Percentiles rank a stretch among this genome's conserved stretches.
Conservation (phyloP, 805 yeast species). For the Kazachstania taianensis region DNA sequence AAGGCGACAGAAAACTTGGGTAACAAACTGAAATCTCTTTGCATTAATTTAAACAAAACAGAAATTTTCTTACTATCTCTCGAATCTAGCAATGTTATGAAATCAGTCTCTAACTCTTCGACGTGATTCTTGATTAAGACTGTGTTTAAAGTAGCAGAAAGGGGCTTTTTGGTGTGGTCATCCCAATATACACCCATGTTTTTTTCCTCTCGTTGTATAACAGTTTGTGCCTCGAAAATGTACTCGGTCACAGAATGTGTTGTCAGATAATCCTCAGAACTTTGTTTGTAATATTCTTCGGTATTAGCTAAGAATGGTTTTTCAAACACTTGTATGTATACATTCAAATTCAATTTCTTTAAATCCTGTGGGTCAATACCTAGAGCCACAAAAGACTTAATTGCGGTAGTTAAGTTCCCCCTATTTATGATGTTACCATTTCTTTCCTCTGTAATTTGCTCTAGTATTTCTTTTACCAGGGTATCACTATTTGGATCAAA, state of each 20-base stretch:
- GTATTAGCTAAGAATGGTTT: conserved; percentile 63
- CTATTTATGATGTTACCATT: conserved; percentile 66
- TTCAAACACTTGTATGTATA: conserved; percentile 76
- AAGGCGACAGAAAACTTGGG: conserved; percentile 67
- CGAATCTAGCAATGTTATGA: conserved; percentile 62
- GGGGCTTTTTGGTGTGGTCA: conserved; percentile 68
- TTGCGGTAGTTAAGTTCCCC: conserved; percentile 56
- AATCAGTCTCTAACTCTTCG: conserved; percentile 63
- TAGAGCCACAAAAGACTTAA: conserved; percentile 75
- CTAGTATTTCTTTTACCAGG: conserved; percentile 63
- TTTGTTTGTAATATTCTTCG: conserved; percentile 40
- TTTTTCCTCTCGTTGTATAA: conserved; percentile 75
- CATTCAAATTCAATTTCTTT: conserved; percentile 72
- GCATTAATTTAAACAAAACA: conserved; percentile 65
- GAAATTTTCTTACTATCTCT: conserved; percentile 51
- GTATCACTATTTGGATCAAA: conserved; percentile 53
- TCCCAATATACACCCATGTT: conserved; percentile 74
- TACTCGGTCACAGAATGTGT: conserved; percentile 83
- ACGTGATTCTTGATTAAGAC: conserved; percentile 76
- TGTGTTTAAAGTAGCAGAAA: conserved; percentile 65
- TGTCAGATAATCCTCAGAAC: conserved; percentile 54
- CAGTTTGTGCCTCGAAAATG: conserved; percentile 71
- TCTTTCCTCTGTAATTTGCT: conserved; percentile 68
- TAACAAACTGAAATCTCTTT: conserved; percentile 69
- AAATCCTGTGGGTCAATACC: conserved; percentile 88